These are phyloP conservation scores for Agaricus sinodeliciosus DNA, from an alignment of 768 basidiomycete species.

Conservation along the genomic window DNA sequence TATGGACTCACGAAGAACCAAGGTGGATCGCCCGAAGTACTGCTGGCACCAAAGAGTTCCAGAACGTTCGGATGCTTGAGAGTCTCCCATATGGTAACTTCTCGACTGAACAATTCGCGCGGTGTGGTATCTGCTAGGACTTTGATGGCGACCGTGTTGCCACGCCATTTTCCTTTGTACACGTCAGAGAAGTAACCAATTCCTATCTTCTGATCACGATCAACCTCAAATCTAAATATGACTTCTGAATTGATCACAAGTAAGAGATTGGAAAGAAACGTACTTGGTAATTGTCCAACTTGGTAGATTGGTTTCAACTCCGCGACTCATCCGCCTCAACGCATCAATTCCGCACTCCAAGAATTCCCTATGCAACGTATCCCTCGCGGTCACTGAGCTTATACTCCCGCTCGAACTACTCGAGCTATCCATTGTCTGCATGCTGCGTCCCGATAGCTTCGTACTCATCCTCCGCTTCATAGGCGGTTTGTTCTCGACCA, in stretches of 20 bases:
- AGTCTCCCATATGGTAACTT: conserved; percentile 66
- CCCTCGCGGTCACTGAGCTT: conserved; percentile 2
- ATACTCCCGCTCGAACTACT: conserved; percentile 15
- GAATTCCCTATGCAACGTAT: conserved; percentile 60
- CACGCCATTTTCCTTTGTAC: conserved; percentile 70
- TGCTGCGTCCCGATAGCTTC: conserved; percentile 9
- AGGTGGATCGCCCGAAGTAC: conserved; percentile 53
- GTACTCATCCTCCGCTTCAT: conserved; percentile 14
- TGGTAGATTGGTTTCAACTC: conserved; percentile 39
- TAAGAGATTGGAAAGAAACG: background rate
- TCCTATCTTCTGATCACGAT: conserved; percentile 63
- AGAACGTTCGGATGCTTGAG: conserved; percentile 68
- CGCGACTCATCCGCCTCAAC: conserved; percentile 50
- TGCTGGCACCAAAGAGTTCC: conserved; percentile 75
- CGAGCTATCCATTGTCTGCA: conserved; percentile 19
- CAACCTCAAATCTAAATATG: conserved; percentile 45
- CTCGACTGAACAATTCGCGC: conserved; percentile 59
- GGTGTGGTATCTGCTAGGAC: conserved; percentile 59
- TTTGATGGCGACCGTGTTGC: conserved; percentile 64
- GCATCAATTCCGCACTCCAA: conserved; percentile 70
- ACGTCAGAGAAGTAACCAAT: conserved; percentile 74
- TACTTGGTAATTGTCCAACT: conserved; percentile 67
- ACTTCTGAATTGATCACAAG: background rate
- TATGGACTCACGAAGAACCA: conserved; percentile 81
- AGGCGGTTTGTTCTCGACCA: background rate